phyloP scores from a whole-genome alignment of 2,329 filamentous ascomycete species.

The Phyllosticta citriasiana region DNA sequence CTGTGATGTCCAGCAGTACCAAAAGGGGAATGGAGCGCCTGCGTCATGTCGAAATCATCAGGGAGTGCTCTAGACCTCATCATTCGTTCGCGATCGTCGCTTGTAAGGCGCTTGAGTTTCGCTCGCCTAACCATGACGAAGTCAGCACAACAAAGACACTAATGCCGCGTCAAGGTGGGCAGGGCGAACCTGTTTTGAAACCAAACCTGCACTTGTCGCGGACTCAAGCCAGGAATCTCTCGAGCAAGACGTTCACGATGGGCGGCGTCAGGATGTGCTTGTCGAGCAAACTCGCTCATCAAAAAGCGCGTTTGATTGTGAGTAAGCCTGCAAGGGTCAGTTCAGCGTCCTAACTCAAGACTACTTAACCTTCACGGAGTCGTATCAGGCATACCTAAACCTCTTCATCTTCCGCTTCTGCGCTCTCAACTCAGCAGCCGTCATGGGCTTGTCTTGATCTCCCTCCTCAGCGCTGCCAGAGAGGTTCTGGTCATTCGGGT shows the following conservation, averaged over 20 bases:
- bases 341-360: neutral
- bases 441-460: slow-evolving; percentile 29
- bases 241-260: slow-evolving; percentile 78
- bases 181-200: slow-evolving; percentile 77
- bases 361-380: neutral
- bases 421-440: slow-evolving; percentile 38
- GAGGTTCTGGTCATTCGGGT: slow-evolving; percentile 30
- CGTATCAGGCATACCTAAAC: slow-evolving; percentile 49
- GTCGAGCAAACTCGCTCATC: slow-evolving; percentile 93
- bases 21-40: slow-evolving; percentile 48
- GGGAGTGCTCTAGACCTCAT: slow-evolving; percentile 50
- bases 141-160: neutral
- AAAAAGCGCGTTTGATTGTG: slow-evolving; percentile 96
- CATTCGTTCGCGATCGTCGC: slow-evolving; percentile 52
- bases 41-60: slow-evolving; percentile 50
- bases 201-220: slow-evolving; percentile 93
- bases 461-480: slow-evolving; percentile 19
- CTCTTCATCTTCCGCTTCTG: slow-evolving; percentile 57
- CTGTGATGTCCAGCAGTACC: slow-evolving; percentile 28
- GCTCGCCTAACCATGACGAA: slow-evolving; percentile 37
- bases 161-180: neutral
- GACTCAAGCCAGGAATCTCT: slow-evolving; percentile 85
- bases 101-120: slow-evolving; percentile 51
- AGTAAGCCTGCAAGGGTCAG: slow-evolving; percentile 55
- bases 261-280: slow-evolving; percentile 86